Evolutionary conservation across 768 basidiomycete genomes (phyloP).

Genomic region (Mycena capillaripes): DNA sequence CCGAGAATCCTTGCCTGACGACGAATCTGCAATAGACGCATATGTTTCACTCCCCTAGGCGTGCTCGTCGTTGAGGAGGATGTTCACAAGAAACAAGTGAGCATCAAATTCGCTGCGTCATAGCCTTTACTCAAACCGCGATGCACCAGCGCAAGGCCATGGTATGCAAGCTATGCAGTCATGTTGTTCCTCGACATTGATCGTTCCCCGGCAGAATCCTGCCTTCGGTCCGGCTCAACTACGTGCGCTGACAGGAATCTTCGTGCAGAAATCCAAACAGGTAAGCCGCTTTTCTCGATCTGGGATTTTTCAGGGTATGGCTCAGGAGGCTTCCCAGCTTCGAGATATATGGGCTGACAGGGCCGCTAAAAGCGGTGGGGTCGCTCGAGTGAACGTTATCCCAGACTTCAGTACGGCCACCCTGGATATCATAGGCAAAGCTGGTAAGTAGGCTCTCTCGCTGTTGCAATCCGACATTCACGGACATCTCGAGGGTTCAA

Average conservation of each 20-base stretch:
- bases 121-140: not conserved
- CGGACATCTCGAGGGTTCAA: constrained; percentile 20
- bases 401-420: no score
- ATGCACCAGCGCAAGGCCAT: constrained; percentile 40
- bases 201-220: constrained; percentile 53
- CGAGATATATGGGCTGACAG: no score
- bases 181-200: not conserved
- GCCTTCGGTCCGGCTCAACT: constrained; percentile 62
- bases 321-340: no score
- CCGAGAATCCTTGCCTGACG: not conserved
- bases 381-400: no score
- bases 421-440: no score
- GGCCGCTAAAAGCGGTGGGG: no score
- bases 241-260: constrained; percentile 56
- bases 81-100: constrained; percentile 40
- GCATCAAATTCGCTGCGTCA: not conserved
- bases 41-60: constrained; percentile 42
- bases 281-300: constrained; percentile 34
- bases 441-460: no score
- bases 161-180: constrained; percentile 24
- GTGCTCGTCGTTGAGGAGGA: constrained; percentile 48
- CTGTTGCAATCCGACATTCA: constrained; percentile 50
- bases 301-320: no score
- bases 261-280: constrained; percentile 53
- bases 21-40: not conserved